Conservation (phyloP, 306 rosid genomes). For the Citrullus mucosospermus region DNA sequence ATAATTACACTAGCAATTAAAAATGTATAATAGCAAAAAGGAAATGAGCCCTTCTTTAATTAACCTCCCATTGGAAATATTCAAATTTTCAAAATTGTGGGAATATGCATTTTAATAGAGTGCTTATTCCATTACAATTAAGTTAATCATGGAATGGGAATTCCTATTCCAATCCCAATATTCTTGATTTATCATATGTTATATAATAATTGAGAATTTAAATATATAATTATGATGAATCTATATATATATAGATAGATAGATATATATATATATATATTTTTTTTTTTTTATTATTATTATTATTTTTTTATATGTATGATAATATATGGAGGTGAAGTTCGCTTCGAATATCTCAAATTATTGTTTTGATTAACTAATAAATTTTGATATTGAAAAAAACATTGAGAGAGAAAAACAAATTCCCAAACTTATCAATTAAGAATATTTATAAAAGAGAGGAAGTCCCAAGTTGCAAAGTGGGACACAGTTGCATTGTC, state of each 20-base stretch:
- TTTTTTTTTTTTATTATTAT: too few species aligned
- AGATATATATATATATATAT: too few species aligned
- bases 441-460: slow-evolving; percentile 1
- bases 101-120: background rate
- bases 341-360: too few species aligned
- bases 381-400: background rate
- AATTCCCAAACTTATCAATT: background rate
- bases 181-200: background rate
- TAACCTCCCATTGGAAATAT: background rate
- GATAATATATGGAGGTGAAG: too few species aligned
- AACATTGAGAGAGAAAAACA: background rate
- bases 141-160: background rate
- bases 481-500: slow-evolving; percentile 23
- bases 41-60: background rate
- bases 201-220: background rate
- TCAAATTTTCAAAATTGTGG: background rate
- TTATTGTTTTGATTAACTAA: too few species aligned
- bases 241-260: too few species aligned
- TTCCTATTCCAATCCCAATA: background rate
- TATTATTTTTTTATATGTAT: too few species aligned
- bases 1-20: background rate
- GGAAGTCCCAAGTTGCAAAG: slow-evolving; percentile 5
- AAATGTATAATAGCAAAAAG: background rate
- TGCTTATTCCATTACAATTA: background rate
- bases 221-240: background rate